Conservation (phyloP, 371 early-diverging fungal genomes). For the Smittium culicis region DNA sequence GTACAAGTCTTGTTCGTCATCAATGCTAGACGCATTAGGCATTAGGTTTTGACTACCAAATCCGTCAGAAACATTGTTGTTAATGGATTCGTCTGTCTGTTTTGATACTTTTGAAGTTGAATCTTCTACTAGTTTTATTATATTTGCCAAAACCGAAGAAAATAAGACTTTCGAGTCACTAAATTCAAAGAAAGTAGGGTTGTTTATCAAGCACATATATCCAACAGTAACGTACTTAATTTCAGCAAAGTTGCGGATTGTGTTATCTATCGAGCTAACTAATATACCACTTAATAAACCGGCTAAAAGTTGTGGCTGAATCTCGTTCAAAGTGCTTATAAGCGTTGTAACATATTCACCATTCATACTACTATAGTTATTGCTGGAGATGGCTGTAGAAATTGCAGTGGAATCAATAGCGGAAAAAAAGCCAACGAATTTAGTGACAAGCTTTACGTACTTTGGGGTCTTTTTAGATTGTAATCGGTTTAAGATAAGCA, state of each 20-base stretch:
- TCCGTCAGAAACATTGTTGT: not conserved
- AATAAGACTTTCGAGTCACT: not conserved
- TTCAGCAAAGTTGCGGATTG: not conserved
- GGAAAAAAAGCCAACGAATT: not conserved
- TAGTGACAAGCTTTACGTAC: constrained; percentile 28
- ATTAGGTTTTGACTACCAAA: not conserved
- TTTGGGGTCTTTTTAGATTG: constrained; percentile 55
- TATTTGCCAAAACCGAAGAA: not conserved
- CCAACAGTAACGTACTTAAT: not conserved
- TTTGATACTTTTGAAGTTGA: not conserved
- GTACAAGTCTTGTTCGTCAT: not conserved
- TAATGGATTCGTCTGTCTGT: not conserved
- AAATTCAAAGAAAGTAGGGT: not conserved
- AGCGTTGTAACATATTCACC: not conserved
- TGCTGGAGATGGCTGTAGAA: not conserved
- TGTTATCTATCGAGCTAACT: not conserved
- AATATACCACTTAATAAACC: not conserved
- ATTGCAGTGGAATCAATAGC: not conserved
- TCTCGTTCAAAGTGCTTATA: not conserved
- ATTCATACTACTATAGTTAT: not conserved
- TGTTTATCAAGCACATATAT: not conserved
- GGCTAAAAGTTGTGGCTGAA: not conserved
- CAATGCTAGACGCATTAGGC: not conserved
- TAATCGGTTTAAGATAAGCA: constrained; percentile 61
- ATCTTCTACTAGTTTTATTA: not conserved